These are phyloP conservation scores for Sarocladiaceae sp. DNA, from an alignment of 2,329 filamentous ascomycete species.

Conservation along the genomic window DNA sequence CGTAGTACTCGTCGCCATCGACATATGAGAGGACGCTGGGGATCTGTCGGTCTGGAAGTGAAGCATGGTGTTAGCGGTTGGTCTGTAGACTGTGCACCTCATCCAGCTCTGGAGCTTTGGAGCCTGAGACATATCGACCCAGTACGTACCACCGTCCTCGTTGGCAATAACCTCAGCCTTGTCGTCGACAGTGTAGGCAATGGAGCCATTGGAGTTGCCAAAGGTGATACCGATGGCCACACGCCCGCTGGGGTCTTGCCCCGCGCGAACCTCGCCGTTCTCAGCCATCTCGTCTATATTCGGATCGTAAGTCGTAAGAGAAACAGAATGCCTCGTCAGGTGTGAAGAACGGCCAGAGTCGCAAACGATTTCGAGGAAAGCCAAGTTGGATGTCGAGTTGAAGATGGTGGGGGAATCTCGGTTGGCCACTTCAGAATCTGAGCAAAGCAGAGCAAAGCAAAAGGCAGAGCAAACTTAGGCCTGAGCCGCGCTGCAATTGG, in stretches of 20 bases:
- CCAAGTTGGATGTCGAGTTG: no score
- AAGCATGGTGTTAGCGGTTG: background rate
- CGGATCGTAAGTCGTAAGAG: background rate
- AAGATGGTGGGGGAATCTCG: no score
- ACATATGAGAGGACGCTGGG: slow-evolving; percentile 92
- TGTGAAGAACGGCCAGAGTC: background rate
- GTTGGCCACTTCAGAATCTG: no score
- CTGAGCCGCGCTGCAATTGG: no score
- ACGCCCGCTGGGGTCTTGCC: slow-evolving; percentile 50
- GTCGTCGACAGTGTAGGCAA: slow-evolving; percentile 87
- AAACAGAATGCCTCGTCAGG: no score
- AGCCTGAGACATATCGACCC: no score
- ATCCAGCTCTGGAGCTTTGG: no score
- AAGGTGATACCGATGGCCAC: slow-evolving; percentile 91
- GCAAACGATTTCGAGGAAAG: no score
- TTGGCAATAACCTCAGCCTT: slow-evolving; percentile 98
- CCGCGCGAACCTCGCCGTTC: slow-evolving; percentile 34
- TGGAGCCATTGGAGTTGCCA: slow-evolving; percentile 97
- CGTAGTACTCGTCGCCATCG: slow-evolving; percentile 93
- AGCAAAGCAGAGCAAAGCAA: no score
- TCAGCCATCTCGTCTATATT: slow-evolving; percentile 36
- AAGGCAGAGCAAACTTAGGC: no score
- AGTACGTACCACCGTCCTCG: slow-evolving; percentile 79
- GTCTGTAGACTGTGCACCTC: background rate
- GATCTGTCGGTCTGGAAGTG: slow-evolving; percentile 80